Conservation (phyloP, 129 eudicot species). For the Lactuca sativa region DNA sequence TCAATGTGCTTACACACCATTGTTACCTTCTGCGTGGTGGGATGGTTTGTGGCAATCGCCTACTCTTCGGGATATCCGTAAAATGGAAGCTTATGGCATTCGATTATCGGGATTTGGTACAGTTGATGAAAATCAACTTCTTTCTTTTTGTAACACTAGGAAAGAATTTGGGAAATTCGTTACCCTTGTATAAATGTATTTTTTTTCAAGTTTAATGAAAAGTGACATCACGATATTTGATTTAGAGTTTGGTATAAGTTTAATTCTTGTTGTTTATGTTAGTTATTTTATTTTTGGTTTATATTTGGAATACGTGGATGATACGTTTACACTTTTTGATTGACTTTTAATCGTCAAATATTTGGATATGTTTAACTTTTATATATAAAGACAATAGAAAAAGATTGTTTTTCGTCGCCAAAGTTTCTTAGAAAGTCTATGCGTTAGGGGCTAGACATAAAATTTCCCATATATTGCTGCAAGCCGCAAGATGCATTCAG, state of each 20-base stretch:
- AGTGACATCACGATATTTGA: not conserved
- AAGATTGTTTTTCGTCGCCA: too few species aligned
- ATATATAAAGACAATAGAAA: too few species aligned
- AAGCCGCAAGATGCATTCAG: too few species aligned
- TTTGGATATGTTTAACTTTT: too few species aligned
- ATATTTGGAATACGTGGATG: too few species aligned
- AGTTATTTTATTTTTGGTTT: too few species aligned
- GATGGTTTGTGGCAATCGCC: conserved; percentile 96
- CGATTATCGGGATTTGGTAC: conserved; percentile 76
- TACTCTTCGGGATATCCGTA: conserved; percentile 53
- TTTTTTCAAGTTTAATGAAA: not conserved
- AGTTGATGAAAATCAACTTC: conserved; percentile 47
- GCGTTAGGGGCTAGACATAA: too few species aligned
- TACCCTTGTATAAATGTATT: conserved; percentile 34
- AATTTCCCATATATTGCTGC: too few species aligned
- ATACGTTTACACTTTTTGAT: too few species aligned
- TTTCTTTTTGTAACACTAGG: conserved; percentile 46
- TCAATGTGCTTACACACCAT: conserved; percentile 82
- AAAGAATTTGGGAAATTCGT: conserved; percentile 30
- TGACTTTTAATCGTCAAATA: too few species aligned
- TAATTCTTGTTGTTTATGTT: not conserved
- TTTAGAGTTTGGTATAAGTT: not conserved
- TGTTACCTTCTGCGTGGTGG: conserved; percentile 94
- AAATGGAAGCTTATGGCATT: conserved; percentile 67
- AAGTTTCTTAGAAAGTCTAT: too few species aligned